Evolutionary conservation across 2,329 filamentous ascomycete species (phyloP).

Genomic region (Aureobasidium musti): DNA sequence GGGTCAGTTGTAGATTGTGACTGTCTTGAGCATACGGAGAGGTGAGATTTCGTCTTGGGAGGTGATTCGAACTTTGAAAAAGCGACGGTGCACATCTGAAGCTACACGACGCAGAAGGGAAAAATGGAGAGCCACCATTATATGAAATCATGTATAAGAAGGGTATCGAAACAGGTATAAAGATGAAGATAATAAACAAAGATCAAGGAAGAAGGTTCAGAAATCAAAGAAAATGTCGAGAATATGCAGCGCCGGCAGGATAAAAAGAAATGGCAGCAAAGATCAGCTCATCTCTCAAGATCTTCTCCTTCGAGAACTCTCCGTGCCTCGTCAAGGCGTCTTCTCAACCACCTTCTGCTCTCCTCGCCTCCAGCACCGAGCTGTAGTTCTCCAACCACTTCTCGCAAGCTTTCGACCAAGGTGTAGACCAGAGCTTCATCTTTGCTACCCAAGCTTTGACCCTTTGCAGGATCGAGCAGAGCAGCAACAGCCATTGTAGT

Average conservation of each 20-base stretch:
- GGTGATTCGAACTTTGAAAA: too few species aligned
- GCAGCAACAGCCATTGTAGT: constrained; percentile 44
- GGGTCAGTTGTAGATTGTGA: too few species aligned
- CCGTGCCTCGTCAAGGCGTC: constrained; percentile 73
- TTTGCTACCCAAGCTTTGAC: constrained; percentile 50
- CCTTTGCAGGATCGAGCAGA: constrained; percentile 42
- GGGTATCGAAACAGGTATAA: neutral
- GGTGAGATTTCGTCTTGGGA: too few species aligned
- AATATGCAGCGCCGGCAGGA: neutral
- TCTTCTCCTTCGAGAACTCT: constrained; percentile 64
- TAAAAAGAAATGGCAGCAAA: neutral
- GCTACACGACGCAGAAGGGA: neutral
- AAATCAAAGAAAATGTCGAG: neutral
- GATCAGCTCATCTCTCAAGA: neutral
- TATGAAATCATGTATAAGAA: neutral
- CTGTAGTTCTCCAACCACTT: constrained; percentile 56
- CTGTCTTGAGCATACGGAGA: too few species aligned
- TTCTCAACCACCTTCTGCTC: constrained; percentile 65
- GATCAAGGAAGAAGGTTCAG: neutral
- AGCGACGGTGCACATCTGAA: neutral
- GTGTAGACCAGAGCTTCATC: constrained; percentile 57
- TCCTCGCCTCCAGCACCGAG: constrained; percentile 51
- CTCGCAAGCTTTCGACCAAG: constrained; percentile 56
- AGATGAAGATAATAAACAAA: neutral
- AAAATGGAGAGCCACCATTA: neutral